phyloP scores from a whole-genome alignment of 164 flowering plant species.

The Taxillus chinensis region DNA sequence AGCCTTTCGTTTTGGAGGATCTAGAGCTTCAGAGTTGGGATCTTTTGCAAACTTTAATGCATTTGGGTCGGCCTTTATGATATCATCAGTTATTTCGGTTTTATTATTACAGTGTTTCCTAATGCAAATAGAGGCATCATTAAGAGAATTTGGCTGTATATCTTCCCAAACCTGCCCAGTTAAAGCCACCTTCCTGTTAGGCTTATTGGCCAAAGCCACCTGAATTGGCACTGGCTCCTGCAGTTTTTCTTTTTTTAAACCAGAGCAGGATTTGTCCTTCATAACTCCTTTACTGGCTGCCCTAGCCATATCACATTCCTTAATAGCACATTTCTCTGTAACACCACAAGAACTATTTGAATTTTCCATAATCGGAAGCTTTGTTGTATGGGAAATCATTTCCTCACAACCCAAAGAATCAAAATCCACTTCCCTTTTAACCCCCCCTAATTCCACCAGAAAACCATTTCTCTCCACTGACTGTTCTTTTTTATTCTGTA shows the following conservation, averaged over 20 bases:
- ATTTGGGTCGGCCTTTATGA: constrained; percentile 11
- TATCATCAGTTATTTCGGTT: constrained; percentile 16
- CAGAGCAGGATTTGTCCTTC: constrained; percentile 6
- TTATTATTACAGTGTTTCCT: constrained; percentile 12
- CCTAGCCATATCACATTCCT: constrained; percentile 7
- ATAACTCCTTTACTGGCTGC: constrained; percentile 9
- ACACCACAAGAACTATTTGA: constrained; percentile 12
- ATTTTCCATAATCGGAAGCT: constrained; percentile 44
- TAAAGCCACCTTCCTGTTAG: constrained; percentile 9
- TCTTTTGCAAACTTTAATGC: constrained; percentile 14
- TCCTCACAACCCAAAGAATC: constrained; percentile 29
- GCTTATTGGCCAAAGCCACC: constrained; percentile 14
- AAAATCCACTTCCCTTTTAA: constrained; percentile 17
- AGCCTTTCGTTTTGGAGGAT: constrained; percentile 17
- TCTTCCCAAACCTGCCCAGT: constrained; percentile 19
- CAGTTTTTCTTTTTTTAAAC: constrained; percentile 10
- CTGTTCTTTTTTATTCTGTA: constrained; percentile 16
- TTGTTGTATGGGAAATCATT: constrained; percentile 36
- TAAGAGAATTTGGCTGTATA: constrained; percentile 6
- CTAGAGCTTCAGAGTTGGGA: constrained; percentile 8
- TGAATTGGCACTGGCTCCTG: constrained; percentile 4
- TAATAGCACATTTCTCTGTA: constrained; percentile 3
- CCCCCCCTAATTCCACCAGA: not conserved
- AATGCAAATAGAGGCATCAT: constrained; percentile 9
- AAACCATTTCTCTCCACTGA: constrained; percentile 15